A percentile compares a stretch with the other conserved stretches of the same genome.
These are phyloP conservation scores for Serendipita indica DNA, from an alignment of 768 basidiomycete genomes.

Conservation along the genomic window DNA sequence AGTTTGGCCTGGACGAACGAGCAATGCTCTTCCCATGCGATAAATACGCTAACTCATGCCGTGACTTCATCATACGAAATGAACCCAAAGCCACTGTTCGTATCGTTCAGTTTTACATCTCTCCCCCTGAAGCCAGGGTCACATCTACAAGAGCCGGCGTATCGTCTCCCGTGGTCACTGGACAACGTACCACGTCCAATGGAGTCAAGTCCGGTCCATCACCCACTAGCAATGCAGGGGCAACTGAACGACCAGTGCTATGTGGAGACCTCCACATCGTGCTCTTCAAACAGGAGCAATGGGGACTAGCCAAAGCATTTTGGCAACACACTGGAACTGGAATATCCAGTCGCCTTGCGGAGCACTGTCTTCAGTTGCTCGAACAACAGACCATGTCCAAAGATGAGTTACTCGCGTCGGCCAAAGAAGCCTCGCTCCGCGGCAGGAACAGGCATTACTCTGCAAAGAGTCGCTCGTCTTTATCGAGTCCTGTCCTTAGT, in stretches of 20 bases:
- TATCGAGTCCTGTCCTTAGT: no score
- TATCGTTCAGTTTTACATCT: conserved; percentile 57
- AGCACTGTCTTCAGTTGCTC: conserved; percentile 61
- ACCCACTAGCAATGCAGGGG: conserved; percentile 10
- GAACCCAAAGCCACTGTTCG: conserved; percentile 35
- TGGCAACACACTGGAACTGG: conserved; percentile 94
- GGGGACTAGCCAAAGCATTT: conserved; percentile 66
- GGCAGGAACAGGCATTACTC: conserved; percentile 9
- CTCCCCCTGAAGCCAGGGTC: conserved; percentile 36
- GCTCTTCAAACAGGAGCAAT: conserved; percentile 43
- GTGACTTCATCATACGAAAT: conserved; percentile 50
- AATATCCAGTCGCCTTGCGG: conserved; percentile 76
- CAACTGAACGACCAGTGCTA: no score
- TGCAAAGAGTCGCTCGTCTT: neutral
- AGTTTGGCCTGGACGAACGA: conserved; percentile 60
- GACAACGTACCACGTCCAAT: conserved; percentile 5
- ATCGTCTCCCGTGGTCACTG: no score
- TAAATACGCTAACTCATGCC: conserved; percentile 56
- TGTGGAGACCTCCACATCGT: conserved; percentile 62
- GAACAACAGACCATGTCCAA: conserved; percentile 28
- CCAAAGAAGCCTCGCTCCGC: conserved; percentile 11
- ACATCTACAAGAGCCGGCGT: no score
- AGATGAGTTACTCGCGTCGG: conserved; percentile 15
- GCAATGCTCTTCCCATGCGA: conserved; percentile 71
- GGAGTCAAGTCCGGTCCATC: conserved; percentile 11